Evolutionary conservation across 179 eudicot species (phyloP).

Genomic region (Amaranthus tricolor): DNA sequence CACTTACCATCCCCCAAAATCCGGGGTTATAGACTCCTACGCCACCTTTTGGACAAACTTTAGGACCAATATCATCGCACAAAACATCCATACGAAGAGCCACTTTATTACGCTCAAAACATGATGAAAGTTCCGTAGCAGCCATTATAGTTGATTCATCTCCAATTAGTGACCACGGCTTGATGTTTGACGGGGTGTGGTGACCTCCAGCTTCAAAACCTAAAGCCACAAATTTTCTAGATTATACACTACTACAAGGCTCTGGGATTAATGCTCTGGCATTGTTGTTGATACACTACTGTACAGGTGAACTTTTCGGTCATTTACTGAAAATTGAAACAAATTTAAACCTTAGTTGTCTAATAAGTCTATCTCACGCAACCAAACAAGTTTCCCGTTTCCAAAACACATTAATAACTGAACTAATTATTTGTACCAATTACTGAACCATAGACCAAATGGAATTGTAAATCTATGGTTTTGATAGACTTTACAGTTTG

Average conservation of each 20-base stretch:
- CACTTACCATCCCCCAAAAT: slow-evolving; percentile 91
- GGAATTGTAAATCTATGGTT: too few relatives aligned
- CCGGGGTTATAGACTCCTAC: slow-evolving; percentile 94
- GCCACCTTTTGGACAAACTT: slow-evolving; percentile 70
- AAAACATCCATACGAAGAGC: slow-evolving; percentile 81
- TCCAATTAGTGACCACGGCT: slow-evolving; percentile 84
- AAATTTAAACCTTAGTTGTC: not conserved
- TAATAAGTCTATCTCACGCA: not conserved
- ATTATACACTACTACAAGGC: not conserved
- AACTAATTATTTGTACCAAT: too few relatives aligned
- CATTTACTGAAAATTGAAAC: not conserved
- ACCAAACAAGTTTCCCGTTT: not conserved
- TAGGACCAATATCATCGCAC: slow-evolving; percentile 52
- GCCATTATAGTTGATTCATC: slow-evolving; percentile 53
- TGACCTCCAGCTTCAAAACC: slow-evolving; percentile 92
- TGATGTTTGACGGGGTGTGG: slow-evolving; percentile 68
- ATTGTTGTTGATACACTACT: too few relatives aligned
- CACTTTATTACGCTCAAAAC: slow-evolving; percentile 79
- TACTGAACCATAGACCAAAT: too few relatives aligned
- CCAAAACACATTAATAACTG: not conserved
- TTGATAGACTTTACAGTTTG: too few relatives aligned
- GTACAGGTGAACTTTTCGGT: not conserved
- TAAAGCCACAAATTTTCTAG: slow-evolving; percentile 28
- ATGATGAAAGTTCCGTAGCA: slow-evolving; percentile 80
- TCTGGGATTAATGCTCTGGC: too few relatives aligned